Evolutionary conservation across 495 filamentous ascomycete genomes (phyloP).

Genomic region (Lentithecium fluviatile): DNA sequence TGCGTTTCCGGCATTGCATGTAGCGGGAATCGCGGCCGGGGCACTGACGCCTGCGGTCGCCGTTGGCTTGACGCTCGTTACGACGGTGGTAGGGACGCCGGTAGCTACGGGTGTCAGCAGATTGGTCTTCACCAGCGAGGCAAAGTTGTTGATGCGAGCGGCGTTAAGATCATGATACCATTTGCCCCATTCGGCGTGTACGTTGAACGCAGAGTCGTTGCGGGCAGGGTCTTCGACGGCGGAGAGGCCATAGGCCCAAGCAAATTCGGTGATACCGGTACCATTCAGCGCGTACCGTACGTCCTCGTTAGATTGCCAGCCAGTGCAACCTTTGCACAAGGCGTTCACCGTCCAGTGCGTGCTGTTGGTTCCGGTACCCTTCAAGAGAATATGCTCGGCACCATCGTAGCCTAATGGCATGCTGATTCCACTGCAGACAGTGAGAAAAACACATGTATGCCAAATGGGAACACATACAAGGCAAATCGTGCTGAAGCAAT

Average conservation of each 20-base stretch:
- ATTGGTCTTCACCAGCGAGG: conserved; percentile 18
- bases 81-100: conserved; percentile 9
- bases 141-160: conserved; percentile 28
- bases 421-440: conserved; percentile 33
- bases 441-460: conserved; percentile 1
- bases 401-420: conserved; percentile 46
- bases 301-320: conserved; percentile 27
- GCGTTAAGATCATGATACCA: conserved; percentile 32
- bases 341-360: conserved; percentile 54
- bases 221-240: conserved; percentile 27
- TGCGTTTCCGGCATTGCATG: conserved; percentile 28
- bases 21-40: conserved; percentile 16
- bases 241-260: conserved; percentile 27
- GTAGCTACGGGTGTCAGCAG: conserved; percentile 10
- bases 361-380: conserved; percentile 47
- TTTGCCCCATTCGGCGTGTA: conserved; percentile 27
- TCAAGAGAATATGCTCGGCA: conserved; percentile 47
- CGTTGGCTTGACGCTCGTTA: conserved; percentile 9
- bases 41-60: neutral
- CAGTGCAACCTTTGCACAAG: conserved; percentile 47
- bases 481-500: conserved; percentile 24
- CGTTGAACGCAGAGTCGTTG: conserved; percentile 32
- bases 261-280: conserved; percentile 26
- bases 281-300: conserved; percentile 12
- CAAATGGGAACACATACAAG: conserved; percentile 12